Base-by-base conservation (phyloP, 768 basidiomycete genomes). In the Sistotremastrum suecicum region DNA sequence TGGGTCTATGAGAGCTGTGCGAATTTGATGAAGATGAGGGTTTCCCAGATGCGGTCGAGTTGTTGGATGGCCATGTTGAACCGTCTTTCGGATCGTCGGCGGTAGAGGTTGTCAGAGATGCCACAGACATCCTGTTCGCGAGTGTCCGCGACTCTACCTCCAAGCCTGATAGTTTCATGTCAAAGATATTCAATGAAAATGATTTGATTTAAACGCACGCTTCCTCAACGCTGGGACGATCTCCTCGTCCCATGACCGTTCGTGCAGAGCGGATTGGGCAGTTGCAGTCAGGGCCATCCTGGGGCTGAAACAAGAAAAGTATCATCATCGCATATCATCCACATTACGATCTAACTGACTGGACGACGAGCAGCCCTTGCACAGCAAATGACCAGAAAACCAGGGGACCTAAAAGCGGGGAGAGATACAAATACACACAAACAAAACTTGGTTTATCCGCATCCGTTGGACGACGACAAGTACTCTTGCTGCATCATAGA, bases 211-310 rank as follows among this genome's bases (percentile, higher is more conserved):
- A 51, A 50, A 67, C 74, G 56, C 66, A 87, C 83, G 72, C 69
- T 86, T 83, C 53, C 85, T 73, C 35, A 88, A 68, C 37, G 81
- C 71, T 45, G 85, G 86, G 32, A 88, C 86, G 46, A 88, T 84
- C 34, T 75, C 75, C 57, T 85, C 83, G 60, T 86, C 85, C 83
- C 84, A 88, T 35, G 75, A 70, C 41, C 30, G 12, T 54, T 29
- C 10, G 12, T 46, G 43, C 30, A 48, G 20, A 29, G 42, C 31
- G 43, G 10, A 30, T 32, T 48, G 47, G 30, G 45, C 45, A 37
- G 31, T 50, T n/a, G 46, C 49, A 12, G 46, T 46, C 41, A 50
- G 45, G 46, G 49, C 34, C 20, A 35, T 35, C 46, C 36, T 47
- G 11, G 32, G 33, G 8, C 45, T 12, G 12, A 7, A 29, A 39